These are phyloP conservation scores for Ustulina deusta DNA, from an alignment of 2,329 filamentous ascomycete genomes.

Conservation along the genomic window DNA sequence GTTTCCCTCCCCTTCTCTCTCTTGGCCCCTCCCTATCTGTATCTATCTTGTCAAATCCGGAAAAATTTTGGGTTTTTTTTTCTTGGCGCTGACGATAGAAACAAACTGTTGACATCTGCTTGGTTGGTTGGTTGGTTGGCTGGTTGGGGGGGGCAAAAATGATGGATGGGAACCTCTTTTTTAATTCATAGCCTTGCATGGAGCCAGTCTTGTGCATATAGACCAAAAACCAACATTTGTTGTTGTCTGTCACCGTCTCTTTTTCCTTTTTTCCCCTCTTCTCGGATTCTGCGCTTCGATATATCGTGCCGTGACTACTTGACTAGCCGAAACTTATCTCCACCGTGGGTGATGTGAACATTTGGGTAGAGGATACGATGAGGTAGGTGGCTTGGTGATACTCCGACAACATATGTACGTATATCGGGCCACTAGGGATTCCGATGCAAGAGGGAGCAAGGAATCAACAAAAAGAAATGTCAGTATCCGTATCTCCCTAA, in stretches of 20 bases:
- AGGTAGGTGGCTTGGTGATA: neutral
- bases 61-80: neutral
- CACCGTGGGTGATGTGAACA: neutral
- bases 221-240: conserved; percentile 11
- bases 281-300: neutral
- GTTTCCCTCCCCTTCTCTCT: neutral
- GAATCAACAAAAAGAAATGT: too few relatives aligned
- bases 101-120: neutral
- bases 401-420: neutral
- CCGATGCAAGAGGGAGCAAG: too few relatives aligned
- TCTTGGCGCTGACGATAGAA: conserved; percentile 17
- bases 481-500: too few relatives aligned
- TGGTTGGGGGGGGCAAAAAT: neutral
- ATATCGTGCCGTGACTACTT: neutral
- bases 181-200: conserved; percentile 5
- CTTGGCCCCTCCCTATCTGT: neutral
- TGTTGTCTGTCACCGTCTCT: neutral
- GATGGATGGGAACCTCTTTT: neutral
- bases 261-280: neutral
- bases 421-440: too few relatives aligned
- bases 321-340: too few relatives aligned
- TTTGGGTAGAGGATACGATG: neutral
- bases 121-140: neutral
- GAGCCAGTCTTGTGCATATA: conserved; percentile 30
- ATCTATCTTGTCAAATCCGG: neutral